Conservation (phyloP, 129 eudicot species). For the Mikania micrantha region DNA sequence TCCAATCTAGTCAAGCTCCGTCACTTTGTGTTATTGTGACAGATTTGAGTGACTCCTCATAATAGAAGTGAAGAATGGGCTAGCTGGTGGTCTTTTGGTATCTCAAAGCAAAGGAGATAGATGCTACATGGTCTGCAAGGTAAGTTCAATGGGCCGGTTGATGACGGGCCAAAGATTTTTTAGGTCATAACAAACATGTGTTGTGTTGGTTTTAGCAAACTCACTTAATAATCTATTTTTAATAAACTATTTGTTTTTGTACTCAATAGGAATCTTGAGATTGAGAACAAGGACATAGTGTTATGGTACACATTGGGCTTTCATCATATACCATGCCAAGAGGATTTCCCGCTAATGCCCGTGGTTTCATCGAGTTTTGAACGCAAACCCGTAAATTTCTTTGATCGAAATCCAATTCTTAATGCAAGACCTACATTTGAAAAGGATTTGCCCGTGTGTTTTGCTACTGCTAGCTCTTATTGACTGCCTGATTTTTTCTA, state of each 20-base stretch:
- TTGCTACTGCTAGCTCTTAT: conserved; percentile 18
- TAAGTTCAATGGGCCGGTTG: background rate
- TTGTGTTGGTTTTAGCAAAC: too few species aligned
- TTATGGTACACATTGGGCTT: conserved; percentile 60
- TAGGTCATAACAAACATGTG: too few species aligned
- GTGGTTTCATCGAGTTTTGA: conserved; percentile 57
- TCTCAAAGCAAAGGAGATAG: conserved; percentile 47
- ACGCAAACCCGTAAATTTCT: conserved; percentile 59
- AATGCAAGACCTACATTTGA: too few species aligned
- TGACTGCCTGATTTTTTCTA: too few species aligned
- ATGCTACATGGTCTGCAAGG: conserved; percentile 50
- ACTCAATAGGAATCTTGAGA: conserved; percentile 37
- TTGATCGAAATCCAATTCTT: conserved; percentile 47
- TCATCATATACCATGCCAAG: conserved; percentile 67
- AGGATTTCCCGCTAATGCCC: conserved; percentile 60
- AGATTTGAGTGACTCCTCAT: conserved; percentile 52
- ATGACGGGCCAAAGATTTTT: background rate
- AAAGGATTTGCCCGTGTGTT: conserved; percentile 26
- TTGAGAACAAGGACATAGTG: conserved; percentile 56
- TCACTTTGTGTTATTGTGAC: background rate
- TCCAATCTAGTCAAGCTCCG: too few species aligned
- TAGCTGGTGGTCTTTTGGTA: conserved; percentile 48
- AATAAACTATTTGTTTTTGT: too few species aligned
- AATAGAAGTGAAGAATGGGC: conserved; percentile 43
- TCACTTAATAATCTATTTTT: too few species aligned